phyloP scores from a whole-genome alignment of 2,329 filamentous ascomycete genomes.

The Colletotrichum chrysophilum region DNA sequence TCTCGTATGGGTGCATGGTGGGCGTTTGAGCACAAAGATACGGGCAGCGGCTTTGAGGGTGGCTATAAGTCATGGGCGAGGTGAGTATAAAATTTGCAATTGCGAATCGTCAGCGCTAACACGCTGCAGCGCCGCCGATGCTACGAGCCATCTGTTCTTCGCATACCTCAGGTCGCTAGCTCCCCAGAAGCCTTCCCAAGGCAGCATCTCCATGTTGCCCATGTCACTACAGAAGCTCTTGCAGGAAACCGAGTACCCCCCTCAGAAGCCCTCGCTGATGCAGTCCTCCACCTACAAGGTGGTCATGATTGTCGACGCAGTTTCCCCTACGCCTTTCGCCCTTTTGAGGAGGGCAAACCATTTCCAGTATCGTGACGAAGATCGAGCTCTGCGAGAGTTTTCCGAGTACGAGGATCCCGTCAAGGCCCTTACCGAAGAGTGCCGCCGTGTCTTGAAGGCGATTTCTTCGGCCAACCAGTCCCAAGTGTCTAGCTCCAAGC shows the following conservation, averaged over 20 bases:
- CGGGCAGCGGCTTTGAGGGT: slow-evolving; percentile 89
- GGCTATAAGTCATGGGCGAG: slow-evolving; percentile 89
- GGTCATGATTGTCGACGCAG: slow-evolving; percentile 94
- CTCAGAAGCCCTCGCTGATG: slow-evolving; percentile 76
- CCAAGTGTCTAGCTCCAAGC: slow-evolving; percentile 71
- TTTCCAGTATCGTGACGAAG: slow-evolving; percentile 92
- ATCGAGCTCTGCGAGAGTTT: slow-evolving; percentile 83
- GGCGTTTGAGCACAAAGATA: slow-evolving; percentile 92
- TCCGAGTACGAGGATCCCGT: slow-evolving; percentile 90
- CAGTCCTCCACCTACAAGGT: slow-evolving; percentile 86
- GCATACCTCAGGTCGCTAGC: slow-evolving; percentile 91
- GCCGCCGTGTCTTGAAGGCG: slow-evolving; percentile 84
- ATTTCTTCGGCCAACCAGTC: slow-evolving; percentile 92
- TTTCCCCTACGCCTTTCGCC: slow-evolving; percentile 93
- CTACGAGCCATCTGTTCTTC: slow-evolving; percentile 96
- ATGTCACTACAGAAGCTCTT: slow-evolving; percentile 90
- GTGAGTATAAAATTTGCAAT: slow-evolving; percentile 49
- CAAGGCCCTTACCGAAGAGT: slow-evolving; percentile 89
- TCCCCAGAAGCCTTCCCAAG: slow-evolving; percentile 76
- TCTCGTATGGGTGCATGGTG: slow-evolving; percentile 98
- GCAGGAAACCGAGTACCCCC: slow-evolving; percentile 93
- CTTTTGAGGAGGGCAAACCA: slow-evolving; percentile 89
- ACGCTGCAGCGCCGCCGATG: slow-evolving; percentile 79
- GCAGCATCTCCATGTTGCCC: slow-evolving; percentile 84
- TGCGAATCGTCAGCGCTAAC: slow-evolving; percentile 31